Percentiles rank a stretch among this genome's conserved stretches.
These are phyloP conservation scores for Ceratocystis papillata DNA, from an alignment of 2,329 filamentous ascomycete species.

Conservation along the genomic window DNA sequence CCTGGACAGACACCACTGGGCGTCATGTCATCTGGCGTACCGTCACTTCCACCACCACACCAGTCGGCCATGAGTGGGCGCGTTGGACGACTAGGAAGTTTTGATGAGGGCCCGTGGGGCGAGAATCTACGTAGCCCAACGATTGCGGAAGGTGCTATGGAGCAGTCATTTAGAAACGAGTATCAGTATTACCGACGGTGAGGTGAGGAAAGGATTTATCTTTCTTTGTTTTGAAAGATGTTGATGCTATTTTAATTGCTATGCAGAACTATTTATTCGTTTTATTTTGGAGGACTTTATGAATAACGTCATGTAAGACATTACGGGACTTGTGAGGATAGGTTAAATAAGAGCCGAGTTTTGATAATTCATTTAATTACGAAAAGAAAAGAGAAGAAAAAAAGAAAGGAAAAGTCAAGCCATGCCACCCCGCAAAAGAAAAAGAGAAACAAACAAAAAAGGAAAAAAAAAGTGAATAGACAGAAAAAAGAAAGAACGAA, in stretches of 20 bases:
- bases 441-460: not conserved
- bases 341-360: too few species aligned
- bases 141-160: conserved; percentile 10
- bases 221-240: not conserved
- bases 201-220: not conserved
- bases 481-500: not conserved
- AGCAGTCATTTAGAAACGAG: conserved; percentile 5
- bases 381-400: not conserved
- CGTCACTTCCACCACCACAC: not conserved
- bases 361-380: not conserved
- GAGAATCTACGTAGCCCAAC: conserved; percentile 6
- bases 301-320: not conserved
- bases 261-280: not conserved
- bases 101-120: conserved; percentile 9
- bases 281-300: not conserved
- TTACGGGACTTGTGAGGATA: not conserved
- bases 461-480: not conserved
- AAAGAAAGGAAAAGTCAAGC: not conserved
- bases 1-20: not conserved
- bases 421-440: not conserved
- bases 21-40: not conserved
- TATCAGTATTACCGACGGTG: conserved; percentile 5
- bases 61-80: not conserved
- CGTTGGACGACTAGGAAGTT: not conserved
- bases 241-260: not conserved